phyloP scores from a whole-genome alignment of 805 yeast genomes.

The Candida suzukii region DNA sequence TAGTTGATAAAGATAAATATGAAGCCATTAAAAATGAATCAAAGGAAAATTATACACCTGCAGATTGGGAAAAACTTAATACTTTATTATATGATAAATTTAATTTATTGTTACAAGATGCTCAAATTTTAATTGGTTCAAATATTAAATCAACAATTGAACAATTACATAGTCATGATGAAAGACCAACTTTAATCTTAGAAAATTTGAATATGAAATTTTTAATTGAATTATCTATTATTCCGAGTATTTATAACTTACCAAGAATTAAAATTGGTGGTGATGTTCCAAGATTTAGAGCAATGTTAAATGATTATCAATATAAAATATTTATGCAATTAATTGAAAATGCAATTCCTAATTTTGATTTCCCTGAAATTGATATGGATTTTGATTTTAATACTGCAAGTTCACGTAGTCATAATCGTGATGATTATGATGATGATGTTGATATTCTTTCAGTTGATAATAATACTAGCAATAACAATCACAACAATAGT shows the following conservation, averaged over 20 bases:
- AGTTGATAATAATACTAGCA: not conserved
- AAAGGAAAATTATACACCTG: constrained; percentile 42
- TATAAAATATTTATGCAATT: constrained; percentile 82
- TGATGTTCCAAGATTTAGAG: constrained; percentile 61
- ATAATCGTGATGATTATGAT: not conserved
- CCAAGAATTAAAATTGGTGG: constrained; percentile 73
- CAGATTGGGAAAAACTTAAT: constrained; percentile 72
- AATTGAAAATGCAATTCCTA: constrained; percentile 63
- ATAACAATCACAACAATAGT: not conserved
- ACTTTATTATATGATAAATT: constrained; percentile 88
- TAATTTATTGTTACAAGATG: constrained; percentile 67
- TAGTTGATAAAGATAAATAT: constrained; percentile 63
- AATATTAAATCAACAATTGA: constrained; percentile 70
- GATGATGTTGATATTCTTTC: not conserved
- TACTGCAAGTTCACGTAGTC: too few species aligned
- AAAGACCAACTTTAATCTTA: constrained; percentile 53
- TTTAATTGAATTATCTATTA: constrained; percentile 72
- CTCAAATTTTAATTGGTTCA: constrained; percentile 85
- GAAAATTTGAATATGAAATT: constrained; percentile 73
- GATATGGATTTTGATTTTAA: not conserved
- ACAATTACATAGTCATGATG: constrained; percentile 47
- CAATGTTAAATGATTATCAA: constrained; percentile 80
- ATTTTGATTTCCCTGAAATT: constrained; percentile 18
- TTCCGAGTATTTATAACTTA: constrained; percentile 71
- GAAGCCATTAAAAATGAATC: constrained; percentile 62